These are phyloP conservation scores for Aspergillus avenaceus DNA, from an alignment of 495 filamentous ascomycete species.

Conservation along the genomic window DNA sequence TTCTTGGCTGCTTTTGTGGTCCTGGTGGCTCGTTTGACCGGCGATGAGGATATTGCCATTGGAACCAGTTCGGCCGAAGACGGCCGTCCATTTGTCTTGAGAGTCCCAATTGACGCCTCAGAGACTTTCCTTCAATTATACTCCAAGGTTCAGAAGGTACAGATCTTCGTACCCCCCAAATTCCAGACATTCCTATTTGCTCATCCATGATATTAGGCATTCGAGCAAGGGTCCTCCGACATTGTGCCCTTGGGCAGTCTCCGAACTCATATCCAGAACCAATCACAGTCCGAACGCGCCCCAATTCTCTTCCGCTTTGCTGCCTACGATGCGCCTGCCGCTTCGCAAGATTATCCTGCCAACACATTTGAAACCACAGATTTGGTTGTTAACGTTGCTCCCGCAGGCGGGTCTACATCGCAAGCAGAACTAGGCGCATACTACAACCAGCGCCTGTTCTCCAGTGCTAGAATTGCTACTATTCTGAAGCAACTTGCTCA, in stretches of 20 bases:
- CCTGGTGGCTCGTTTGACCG: conserved; percentile 47
- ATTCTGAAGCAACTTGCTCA: conserved; percentile 43
- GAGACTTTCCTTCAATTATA: conserved; percentile 41
- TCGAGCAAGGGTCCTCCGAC: conserved; percentile 41
- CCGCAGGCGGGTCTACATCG: conserved; percentile 16
- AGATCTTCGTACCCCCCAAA: background rate
- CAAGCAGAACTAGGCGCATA: conserved; percentile 41
- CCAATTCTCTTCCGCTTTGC: conserved; percentile 47
- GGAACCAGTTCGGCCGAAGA: conserved; percentile 42
- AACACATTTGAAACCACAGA: conserved; percentile 45
- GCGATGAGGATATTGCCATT: conserved; percentile 50
- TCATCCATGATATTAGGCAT: conserved; percentile 23
- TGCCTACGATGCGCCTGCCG: conserved; percentile 45
- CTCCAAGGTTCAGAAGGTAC: conserved; percentile 45
- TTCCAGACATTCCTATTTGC: background rate
- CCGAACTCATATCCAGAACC: conserved; percentile 42
- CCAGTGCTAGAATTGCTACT: conserved; percentile 40
- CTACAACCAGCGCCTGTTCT: conserved; percentile 51
- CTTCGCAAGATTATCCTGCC: conserved; percentile 43
- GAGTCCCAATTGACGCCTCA: conserved; percentile 35
- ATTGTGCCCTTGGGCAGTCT: conserved; percentile 44
- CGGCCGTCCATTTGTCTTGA: conserved; percentile 46
- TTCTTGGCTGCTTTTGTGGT: conserved; percentile 45
- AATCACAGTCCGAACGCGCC: conserved; percentile 35
- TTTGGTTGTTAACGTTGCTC: conserved; percentile 41